Conservation (phyloP, 768 basidiomycete genomes). For the Termitomyces sp. region DNA sequence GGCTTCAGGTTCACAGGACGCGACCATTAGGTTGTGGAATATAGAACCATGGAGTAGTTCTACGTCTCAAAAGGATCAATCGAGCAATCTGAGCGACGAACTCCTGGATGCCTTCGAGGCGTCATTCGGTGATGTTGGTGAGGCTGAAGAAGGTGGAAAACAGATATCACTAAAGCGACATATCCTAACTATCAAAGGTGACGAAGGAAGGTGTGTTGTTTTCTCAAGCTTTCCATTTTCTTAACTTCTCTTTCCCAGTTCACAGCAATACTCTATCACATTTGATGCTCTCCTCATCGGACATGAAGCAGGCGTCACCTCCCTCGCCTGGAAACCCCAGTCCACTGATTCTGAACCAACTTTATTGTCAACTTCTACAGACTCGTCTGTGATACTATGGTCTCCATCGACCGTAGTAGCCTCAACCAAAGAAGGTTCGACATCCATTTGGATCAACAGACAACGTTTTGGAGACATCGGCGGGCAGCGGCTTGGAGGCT, state of each 20-base stretch:
- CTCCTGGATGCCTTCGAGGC: constrained; percentile 87
- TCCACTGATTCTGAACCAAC: constrained; percentile 30
- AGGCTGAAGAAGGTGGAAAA: constrained; percentile 72
- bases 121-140: constrained; percentile 64
- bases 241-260: constrained; percentile 16
- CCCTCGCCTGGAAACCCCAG: constrained; percentile 73
- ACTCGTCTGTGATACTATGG: constrained; percentile 96
- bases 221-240: background rate
- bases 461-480: constrained; percentile 94
- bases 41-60: constrained; percentile 48
- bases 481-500: constrained; percentile 86
- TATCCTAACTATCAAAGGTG: constrained; percentile 58
- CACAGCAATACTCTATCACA: constrained; percentile 65
- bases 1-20: constrained; percentile 95
- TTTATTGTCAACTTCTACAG: constrained; percentile 89
- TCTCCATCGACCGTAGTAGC: constrained; percentile 56
- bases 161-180: constrained; percentile 91
- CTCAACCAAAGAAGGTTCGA: constrained; percentile 29
- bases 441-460: constrained; percentile 84
- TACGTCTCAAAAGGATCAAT: constrained; percentile 8
- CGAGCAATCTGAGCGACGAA: constrained; percentile 53
- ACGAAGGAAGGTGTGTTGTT: constrained; percentile 31
- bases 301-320: constrained; percentile 93
- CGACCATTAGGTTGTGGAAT: constrained; percentile 90
- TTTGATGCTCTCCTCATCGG: constrained; percentile 94